phyloP scores from a whole-genome alignment of 495 filamentous ascomycete genomes.

The Penicillium goetzii region DNA sequence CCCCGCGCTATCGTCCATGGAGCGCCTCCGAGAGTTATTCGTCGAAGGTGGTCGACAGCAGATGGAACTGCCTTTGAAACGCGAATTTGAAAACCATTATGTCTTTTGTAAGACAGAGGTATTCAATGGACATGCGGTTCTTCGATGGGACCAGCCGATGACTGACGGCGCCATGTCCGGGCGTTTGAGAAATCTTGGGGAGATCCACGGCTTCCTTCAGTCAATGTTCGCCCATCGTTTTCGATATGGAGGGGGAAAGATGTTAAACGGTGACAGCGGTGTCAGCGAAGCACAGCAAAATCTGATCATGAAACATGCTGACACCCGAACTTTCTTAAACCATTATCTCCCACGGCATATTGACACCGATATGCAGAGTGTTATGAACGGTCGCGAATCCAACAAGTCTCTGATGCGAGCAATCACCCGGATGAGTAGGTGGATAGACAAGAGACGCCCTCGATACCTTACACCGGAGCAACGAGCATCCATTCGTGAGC shows the following conservation, averaged over 20 bases:
- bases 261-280: slow-evolving; percentile 26
- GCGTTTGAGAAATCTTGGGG: slow-evolving; percentile 27
- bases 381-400: neutral
- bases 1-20: slow-evolving; percentile 28
- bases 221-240: slow-evolving; percentile 28
- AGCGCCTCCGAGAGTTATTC: slow-evolving; percentile 26
- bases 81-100: slow-evolving; percentile 27
- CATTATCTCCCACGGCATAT: neutral
- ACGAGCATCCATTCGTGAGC: neutral
- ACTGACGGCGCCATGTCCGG: slow-evolving; percentile 20
- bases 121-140: slow-evolving; percentile 13
- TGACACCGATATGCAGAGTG: neutral
- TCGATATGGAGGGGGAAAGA: slow-evolving; percentile 29
- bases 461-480: neutral
- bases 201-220: slow-evolving; percentile 31
- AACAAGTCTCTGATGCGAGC: neutral
- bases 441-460: neutral
- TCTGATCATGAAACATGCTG: neutral
- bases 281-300: slow-evolving; percentile 17
- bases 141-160: slow-evolving; percentile 26
- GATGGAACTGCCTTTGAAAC: slow-evolving; percentile 27
- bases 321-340: neutral
- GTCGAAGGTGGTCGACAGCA: slow-evolving; percentile 24
- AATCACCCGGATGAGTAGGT: neutral
- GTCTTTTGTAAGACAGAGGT: slow-evolving; percentile 29